phyloP scores from a whole-genome alignment of 2,329 filamentous ascomycete genomes.

The Colletotrichum endophyticum region DNA sequence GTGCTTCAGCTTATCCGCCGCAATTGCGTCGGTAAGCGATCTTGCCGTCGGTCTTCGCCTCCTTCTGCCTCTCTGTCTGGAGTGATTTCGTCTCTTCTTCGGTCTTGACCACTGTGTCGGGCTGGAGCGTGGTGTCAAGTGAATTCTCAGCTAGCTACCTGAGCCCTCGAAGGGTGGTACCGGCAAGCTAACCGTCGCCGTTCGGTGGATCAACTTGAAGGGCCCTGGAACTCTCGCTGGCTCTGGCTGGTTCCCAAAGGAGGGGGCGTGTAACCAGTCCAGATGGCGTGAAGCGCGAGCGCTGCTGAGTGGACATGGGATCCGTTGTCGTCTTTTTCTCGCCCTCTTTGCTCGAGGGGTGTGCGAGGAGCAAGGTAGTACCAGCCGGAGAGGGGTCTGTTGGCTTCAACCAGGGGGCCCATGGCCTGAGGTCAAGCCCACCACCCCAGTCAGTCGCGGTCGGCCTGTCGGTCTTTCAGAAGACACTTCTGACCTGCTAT shows the following conservation, averaged over 20 bases:
- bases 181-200: conserved; percentile 16
- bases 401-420: conserved; percentile 7
- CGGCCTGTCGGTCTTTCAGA: conserved; percentile 19
- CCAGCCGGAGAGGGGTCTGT: conserved; percentile 24
- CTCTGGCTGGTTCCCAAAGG: not conserved
- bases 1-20: not conserved
- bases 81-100: conserved; percentile 19
- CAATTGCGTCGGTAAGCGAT: conserved; percentile 7
- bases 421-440: conserved; percentile 17
- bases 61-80: not conserved
- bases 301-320: not conserved
- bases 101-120: conserved; percentile 17
- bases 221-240: not conserved
- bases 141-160: conserved; percentile 8
- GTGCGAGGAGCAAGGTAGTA: conserved; percentile 37
- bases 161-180: conserved; percentile 16
- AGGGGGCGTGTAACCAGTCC: conserved; percentile 6
- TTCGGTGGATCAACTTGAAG: conserved; percentile 17
- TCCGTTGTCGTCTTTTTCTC: conserved; percentile 5
- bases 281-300: not conserved
- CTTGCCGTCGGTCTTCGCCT: conserved; percentile 8
- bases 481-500: not conserved
- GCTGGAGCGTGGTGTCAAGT: conserved; percentile 5
- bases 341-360: conserved; percentile 12
- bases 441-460: conserved; percentile 12